These are phyloP conservation scores for Colletotrichum viniferum DNA, from an alignment of 2,329 filamentous ascomycete species.

Conservation along the genomic window DNA sequence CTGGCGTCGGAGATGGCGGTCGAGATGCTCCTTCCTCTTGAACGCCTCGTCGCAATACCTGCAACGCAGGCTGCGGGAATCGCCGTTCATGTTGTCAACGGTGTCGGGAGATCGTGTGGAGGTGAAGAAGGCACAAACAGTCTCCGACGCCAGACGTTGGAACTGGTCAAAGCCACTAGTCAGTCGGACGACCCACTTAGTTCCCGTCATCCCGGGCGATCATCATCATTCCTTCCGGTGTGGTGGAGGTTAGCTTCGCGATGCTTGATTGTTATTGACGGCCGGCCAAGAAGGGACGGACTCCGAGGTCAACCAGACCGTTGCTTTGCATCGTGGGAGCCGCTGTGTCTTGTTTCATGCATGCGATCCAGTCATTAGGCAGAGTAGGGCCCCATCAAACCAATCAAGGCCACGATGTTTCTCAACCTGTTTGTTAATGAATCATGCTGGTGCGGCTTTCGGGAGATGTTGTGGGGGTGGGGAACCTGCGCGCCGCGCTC, in stretches of 20 bases:
- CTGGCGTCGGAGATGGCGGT: not conserved
- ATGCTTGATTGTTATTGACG: not conserved
- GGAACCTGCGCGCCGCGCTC: rapidly evolving
- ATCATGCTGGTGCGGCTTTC: not conserved
- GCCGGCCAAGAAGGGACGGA: not conserved
- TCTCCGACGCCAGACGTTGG: not conserved
- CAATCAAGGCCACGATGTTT: not conserved
- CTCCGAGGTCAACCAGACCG: not conserved
- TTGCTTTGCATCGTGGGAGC: not conserved
- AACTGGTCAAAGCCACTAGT: not conserved
- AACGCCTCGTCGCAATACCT: not conserved
- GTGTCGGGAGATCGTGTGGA: not conserved
- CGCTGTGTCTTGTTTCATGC: not conserved
- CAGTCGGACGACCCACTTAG: not conserved
- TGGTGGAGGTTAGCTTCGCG: not conserved
- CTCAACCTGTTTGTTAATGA: not conserved
- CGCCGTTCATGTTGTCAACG: not conserved
- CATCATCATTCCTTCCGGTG: not conserved
- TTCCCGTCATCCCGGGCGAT: not conserved
- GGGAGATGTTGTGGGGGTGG: not conserved
- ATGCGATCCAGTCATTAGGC: not conserved
- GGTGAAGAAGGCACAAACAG: not conserved
- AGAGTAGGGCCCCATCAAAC: not conserved
- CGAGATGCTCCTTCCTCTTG: not conserved
- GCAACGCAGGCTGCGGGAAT: not conserved